Evolutionary conservation across 2,329 filamentous ascomycete species (phyloP).

Genomic region (Aspergillus caelatus): DNA sequence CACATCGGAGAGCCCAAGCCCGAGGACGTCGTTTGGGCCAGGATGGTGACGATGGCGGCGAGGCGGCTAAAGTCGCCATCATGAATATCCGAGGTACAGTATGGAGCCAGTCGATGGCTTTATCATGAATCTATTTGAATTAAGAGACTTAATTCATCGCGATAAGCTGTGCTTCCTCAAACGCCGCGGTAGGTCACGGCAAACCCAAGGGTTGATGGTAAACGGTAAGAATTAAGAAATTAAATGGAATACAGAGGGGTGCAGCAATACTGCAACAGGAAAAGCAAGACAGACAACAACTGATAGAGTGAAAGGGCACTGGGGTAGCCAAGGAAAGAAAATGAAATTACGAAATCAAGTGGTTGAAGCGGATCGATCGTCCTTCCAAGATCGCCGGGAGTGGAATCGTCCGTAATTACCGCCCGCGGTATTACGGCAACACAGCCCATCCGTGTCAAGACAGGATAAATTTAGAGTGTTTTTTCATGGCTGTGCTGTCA

Average conservation of each 20-base stretch:
- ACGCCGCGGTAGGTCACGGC: not conserved
- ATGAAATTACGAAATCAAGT: not conserved
- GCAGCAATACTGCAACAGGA: not conserved
- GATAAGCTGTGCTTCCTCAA: not conserved
- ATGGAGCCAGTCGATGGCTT: conserved; percentile 1
- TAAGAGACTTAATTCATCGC: conserved; percentile 10
- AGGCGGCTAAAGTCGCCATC: conserved; percentile 44
- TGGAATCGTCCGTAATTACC: not conserved
- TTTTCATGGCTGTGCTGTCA: not conserved
- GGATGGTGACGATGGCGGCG: conserved; percentile 43
- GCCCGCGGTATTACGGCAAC: not conserved
- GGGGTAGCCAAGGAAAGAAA: conserved; percentile 1
- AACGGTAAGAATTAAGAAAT: not conserved
- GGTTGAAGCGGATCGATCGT: conserved; percentile 4
- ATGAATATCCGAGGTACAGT: not conserved
- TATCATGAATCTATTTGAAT: not conserved
- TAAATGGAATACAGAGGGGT: not conserved
- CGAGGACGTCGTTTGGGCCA: conserved; percentile 46
- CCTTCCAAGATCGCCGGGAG: not conserved
- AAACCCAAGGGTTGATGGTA: not conserved
- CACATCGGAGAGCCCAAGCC: conserved; percentile 56
- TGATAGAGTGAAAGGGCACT: not conserved
- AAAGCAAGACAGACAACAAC: not conserved
- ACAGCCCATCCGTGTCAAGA: not conserved
- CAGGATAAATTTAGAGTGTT: not conserved